phyloP scores from a whole-genome alignment of 257 asterid genomes.

The Osmanthus fragrans region DNA sequence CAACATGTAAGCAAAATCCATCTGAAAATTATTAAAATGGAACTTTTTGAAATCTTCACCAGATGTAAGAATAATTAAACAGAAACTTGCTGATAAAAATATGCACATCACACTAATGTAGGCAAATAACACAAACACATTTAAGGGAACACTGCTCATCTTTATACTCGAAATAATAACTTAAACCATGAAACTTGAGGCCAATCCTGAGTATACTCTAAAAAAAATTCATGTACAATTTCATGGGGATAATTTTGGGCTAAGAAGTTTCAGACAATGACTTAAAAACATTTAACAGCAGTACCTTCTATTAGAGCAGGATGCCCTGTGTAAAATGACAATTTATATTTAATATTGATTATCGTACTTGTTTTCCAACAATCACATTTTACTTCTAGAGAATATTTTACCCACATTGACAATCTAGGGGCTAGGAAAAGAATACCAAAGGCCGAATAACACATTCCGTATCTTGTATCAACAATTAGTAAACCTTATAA shows the following conservation, averaged over 20 bases:
- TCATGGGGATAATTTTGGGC: not conserved
- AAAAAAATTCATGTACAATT: not conserved
- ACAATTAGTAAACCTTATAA: not conserved
- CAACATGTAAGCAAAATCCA: slow-evolving; percentile 76
- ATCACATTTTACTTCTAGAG: not conserved
- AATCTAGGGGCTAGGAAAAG: not conserved
- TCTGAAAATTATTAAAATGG: slow-evolving; percentile 47
- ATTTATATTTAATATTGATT: not conserved
- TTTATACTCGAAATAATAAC: not conserved
- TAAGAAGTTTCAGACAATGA: not conserved
- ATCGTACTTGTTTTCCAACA: not conserved
- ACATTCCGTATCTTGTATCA: slow-evolving; percentile 4
- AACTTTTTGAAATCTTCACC: not conserved
- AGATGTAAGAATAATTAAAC: not conserved
- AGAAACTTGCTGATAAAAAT: not conserved
- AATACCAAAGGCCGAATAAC: not conserved
- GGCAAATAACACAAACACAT: not conserved
- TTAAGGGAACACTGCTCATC: not conserved
- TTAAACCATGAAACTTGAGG: not conserved
- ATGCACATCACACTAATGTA: not conserved
- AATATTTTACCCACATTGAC: not conserved
- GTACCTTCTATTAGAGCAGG: not conserved
- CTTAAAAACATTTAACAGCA: not conserved
- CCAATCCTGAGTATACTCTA: not conserved
- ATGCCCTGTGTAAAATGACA: not conserved